A percentile compares a stretch with the other conserved stretches of the same genome.
Conservation (phyloP, 2,329 filamentous ascomycete species). For the Fusarium xyrophilum region DNA sequence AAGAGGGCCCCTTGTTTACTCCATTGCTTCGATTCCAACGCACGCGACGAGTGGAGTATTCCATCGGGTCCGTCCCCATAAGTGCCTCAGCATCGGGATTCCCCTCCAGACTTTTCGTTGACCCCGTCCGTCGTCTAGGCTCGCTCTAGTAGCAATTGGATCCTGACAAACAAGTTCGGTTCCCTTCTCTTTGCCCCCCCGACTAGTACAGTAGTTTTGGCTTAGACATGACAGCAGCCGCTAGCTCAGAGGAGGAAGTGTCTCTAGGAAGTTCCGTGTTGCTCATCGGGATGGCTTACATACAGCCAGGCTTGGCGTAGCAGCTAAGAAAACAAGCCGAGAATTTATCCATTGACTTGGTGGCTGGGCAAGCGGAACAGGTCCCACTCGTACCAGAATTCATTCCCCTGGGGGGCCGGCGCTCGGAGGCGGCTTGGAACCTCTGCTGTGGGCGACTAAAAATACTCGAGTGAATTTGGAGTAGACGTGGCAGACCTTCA, state of each 20-base stretch:
- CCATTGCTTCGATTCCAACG: background rate
- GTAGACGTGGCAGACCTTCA: background rate
- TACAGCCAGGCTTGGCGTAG: slow-evolving; percentile 26
- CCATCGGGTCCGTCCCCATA: slow-evolving; percentile 28
- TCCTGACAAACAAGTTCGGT: background rate
- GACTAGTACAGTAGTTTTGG: background rate
- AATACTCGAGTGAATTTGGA: background rate
- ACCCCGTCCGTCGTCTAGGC: slow-evolving; percentile 1
- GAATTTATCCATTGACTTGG: slow-evolving; percentile 7
- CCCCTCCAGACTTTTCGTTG: slow-evolving; percentile 5
- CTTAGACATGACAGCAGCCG: background rate
- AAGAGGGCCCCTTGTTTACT: slow-evolving; percentile 18
- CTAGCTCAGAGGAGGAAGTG: slow-evolving; percentile 12
- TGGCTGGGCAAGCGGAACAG: slow-evolving; percentile 15
- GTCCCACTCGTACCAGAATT: slow-evolving; percentile 14
- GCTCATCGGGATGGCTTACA: slow-evolving; percentile 24
- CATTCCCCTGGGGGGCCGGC: slow-evolving; percentile 18
- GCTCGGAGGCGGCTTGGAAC: slow-evolving; percentile 12
- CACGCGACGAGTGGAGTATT: slow-evolving; percentile 38
- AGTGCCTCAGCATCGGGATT: slow-evolving; percentile 33
- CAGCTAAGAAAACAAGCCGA: slow-evolving; percentile 15
- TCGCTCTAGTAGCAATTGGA: slow-evolving; percentile 25
- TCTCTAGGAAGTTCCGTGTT: slow-evolving; percentile 11
- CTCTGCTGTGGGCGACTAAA: background rate
- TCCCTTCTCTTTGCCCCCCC: background rate